A percentile compares a stretch with the other conserved stretches of the same genome.
phyloP scores from a whole-genome alignment of 331 rosid genomes.

The Malus hybrid region DNA sequence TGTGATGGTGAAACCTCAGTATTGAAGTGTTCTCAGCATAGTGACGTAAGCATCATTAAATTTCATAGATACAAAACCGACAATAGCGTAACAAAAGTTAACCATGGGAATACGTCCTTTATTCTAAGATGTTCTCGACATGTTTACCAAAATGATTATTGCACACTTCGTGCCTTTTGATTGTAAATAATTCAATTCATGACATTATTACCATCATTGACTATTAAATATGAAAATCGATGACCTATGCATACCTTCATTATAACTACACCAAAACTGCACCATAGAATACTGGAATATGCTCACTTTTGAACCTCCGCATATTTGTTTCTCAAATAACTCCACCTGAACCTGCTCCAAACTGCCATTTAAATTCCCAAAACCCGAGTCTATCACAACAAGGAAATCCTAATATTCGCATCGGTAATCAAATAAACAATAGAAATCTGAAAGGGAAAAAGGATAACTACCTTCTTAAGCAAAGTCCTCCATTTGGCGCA shows the following conservation, averaged over 20 bases:
- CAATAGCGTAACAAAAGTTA: neutral
- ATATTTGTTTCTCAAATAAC: slow-evolving; percentile 70
- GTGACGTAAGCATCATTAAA: neutral
- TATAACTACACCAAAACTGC: slow-evolving; percentile 38
- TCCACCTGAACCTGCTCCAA: slow-evolving; percentile 99
- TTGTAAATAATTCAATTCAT: neutral
- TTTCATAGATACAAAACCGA: neutral
- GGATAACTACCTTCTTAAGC: slow-evolving; percentile 54
- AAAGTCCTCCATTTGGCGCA: slow-evolving; percentile 31
- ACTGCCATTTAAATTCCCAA: slow-evolving; percentile 98
- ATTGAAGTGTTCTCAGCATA: neutral
- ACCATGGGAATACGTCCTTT: neutral
- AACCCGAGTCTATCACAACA: slow-evolving; percentile 55
- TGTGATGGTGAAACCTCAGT: neutral
- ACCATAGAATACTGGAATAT: slow-evolving; percentile 83
- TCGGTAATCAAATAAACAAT: neutral
- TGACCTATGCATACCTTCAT: slow-evolving; percentile 40
- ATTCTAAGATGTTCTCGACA: neutral
- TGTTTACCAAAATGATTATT: neutral
- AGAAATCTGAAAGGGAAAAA: neutral
- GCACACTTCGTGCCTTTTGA: neutral
- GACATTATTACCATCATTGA: slow-evolving; percentile 3
- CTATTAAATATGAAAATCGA: slow-evolving; percentile 3
- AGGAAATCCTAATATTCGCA: slow-evolving; percentile 15
- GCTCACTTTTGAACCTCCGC: slow-evolving; percentile 73